These are phyloP conservation scores for Botrytis paeoniae DNA, from an alignment of 2,329 filamentous ascomycete genomes.

Conservation along the genomic window DNA sequence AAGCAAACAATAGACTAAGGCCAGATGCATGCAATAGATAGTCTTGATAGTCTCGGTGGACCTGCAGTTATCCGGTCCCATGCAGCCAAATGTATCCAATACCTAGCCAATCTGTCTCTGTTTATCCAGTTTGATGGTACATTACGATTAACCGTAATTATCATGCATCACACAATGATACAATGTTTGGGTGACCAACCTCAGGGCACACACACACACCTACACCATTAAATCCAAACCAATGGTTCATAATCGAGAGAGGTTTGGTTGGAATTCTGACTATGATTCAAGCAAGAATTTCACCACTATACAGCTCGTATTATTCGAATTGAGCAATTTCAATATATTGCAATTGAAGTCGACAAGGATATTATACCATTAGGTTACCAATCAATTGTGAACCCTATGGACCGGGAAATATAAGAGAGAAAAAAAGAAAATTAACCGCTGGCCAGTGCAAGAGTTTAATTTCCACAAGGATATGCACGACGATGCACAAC, in stretches of 20 bases:
- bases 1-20: not conserved
- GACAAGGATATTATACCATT: not conserved
- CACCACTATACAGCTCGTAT: not conserved
- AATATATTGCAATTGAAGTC: not conserved
- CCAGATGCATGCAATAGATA: not conserved
- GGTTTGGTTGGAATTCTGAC: not conserved
- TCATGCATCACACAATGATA: not conserved
- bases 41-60: not conserved
- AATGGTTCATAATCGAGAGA: not conserved
- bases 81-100: not conserved
- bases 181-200: not conserved
- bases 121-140: not conserved
- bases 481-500: not conserved
- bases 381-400: not conserved
- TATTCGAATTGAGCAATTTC: not conserved
- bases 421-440: not conserved
- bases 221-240: not conserved
- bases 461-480: slow-evolving; percentile 7
- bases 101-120: not conserved
- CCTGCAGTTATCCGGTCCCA: not conserved
- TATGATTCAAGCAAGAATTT: not conserved
- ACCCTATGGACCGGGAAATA: not conserved
- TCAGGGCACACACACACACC: not conserved
- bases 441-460: not conserved
- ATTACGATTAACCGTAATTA: not conserved